Evolutionary conservation across 169 alveolate species (phyloP), one percentile per base, ranked within the genome.

Genomic region (Eimeria zaria): DNA sequence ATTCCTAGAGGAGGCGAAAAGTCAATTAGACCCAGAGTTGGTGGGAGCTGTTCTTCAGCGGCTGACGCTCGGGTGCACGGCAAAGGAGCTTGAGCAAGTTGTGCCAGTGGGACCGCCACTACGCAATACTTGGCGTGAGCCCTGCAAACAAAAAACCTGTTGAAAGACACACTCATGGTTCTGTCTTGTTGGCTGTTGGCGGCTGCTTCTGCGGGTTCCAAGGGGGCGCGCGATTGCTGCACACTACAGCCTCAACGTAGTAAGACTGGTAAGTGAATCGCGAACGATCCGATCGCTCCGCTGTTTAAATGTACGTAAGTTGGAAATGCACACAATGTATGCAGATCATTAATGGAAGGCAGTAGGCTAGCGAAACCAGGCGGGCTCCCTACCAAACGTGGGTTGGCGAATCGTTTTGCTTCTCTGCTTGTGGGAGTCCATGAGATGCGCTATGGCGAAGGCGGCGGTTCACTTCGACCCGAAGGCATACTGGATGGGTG

Each of bases 91-190:
- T 33, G 81, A 53, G 96, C 96, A 46, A 94, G 94, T 80, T 94
- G 96, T 53, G 96, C 76, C 62, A 94, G 81, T 27, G 96, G 96
- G n/a, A 69, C 78, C 7, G 96, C 96, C 78, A 94, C 96, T 71
- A 94, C 81, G 53, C 94, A 88, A 44, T 81, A 94, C 96, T 94
- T 94, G 55, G 96, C 96, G 53, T 55, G 74, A 22, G 88, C 89
- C 94, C 96, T 94, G 96, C 11, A 48, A 46, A 24, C 11, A 16
- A 14, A 53, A 6, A 83, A 27, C 27, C 6, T 14, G 14, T 33
- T 14, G 14, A 41, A 36, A 16, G 33, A 22, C 18, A 4, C 33
- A 20, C 53, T 20, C 12, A 22, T 73, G 53, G 51, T 1, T 22
- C 12, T 33, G 80, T 3, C n/a, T 36, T 36, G 80, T n/a, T n/a